Evolutionary conservation across 108 stramenopile species (phyloP).

Genomic region (Nitzschia inconspicua): DNA sequence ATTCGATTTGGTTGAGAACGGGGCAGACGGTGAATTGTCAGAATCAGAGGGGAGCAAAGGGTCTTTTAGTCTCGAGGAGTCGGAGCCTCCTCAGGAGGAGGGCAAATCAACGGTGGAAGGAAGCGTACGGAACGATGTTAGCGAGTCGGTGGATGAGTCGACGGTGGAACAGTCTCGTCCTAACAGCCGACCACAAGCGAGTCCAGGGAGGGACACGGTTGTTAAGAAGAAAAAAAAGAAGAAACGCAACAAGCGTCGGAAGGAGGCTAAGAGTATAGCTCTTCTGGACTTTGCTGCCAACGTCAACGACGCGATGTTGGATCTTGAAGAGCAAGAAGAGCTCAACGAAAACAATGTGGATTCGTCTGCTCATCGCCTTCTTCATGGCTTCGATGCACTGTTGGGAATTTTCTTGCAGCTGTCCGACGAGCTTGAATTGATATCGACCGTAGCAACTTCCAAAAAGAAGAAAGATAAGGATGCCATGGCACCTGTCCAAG

Average conservation of each 20-base stretch:
- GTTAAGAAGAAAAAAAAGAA: conserved; percentile 9
- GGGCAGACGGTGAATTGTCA: neutral
- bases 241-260: conserved; percentile 18
- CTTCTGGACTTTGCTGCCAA: conserved; percentile 38
- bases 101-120: conserved; percentile 4
- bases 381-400: conserved; percentile 48
- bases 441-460: conserved; percentile 32
- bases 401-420: conserved; percentile 42
- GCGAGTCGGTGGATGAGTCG: too few relatives aligned
- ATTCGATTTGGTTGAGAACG: too few relatives aligned
- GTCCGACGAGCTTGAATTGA: conserved; percentile 50
- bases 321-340: conserved; percentile 27
- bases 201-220: conserved; percentile 1
- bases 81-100: neutral
- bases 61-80: neutral
- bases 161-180: too few relatives aligned
- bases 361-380: conserved; percentile 24
- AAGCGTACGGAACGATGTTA: too few relatives aligned
- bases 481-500: conserved; percentile 17
- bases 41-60: neutral
- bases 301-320: conserved; percentile 38
- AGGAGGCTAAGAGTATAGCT: conserved; percentile 37
- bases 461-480: conserved; percentile 32
- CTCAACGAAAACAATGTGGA: conserved; percentile 23
- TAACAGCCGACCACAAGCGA: conserved; percentile 7